A percentile compares a stretch with the other conserved stretches of the same genome.
Conservation (phyloP, 139 green algal species). For the Coelastrella sp. region DNA sequence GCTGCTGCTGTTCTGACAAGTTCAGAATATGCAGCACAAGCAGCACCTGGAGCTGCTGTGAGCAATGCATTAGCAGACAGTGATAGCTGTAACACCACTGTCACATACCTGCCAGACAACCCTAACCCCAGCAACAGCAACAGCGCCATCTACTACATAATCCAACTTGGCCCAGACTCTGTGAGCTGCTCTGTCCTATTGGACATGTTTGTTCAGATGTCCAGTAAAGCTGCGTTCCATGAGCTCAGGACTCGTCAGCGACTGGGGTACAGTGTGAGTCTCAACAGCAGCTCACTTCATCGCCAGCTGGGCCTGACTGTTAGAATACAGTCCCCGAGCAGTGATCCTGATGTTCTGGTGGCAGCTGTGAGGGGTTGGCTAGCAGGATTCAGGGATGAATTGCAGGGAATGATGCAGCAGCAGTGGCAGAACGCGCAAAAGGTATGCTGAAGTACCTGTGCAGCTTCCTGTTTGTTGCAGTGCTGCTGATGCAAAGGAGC, state of each 20-base stretch:
- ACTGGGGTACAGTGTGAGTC: constrained; percentile 61
- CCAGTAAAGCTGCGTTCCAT: constrained; percentile 66
- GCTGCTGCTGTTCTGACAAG: background rate
- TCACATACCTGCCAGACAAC: constrained; percentile 58
- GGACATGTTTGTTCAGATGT: constrained; percentile 49
- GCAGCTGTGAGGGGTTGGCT: constrained; percentile 52
- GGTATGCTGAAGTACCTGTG: background rate
- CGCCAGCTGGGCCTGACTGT: constrained; percentile 45
- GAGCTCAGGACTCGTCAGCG: constrained; percentile 63
- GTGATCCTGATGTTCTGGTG: constrained; percentile 14
- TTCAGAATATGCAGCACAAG: too few relatives aligned
- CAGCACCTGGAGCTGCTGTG: constrained; percentile 23
- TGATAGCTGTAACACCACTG: too few relatives aligned
- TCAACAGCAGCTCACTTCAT: constrained; percentile 44
- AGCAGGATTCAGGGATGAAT: constrained; percentile 40
- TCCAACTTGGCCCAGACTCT: constrained; percentile 36
- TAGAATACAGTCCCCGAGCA: constrained; percentile 50
- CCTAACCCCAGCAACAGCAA: constrained; percentile 69
- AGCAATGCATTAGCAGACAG: background rate
- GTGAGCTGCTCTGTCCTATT: constrained; percentile 1
- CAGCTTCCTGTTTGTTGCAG: too few relatives aligned
- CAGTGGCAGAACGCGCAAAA: constrained; percentile 14
- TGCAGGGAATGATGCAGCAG: constrained; percentile 19
- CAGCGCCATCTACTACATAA: constrained; percentile 54
- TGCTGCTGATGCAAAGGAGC: background rate